Evolutionary conservation across 2,329 filamentous ascomycete species (phyloP).

Genomic region (Phyllachora maydis): DNA sequence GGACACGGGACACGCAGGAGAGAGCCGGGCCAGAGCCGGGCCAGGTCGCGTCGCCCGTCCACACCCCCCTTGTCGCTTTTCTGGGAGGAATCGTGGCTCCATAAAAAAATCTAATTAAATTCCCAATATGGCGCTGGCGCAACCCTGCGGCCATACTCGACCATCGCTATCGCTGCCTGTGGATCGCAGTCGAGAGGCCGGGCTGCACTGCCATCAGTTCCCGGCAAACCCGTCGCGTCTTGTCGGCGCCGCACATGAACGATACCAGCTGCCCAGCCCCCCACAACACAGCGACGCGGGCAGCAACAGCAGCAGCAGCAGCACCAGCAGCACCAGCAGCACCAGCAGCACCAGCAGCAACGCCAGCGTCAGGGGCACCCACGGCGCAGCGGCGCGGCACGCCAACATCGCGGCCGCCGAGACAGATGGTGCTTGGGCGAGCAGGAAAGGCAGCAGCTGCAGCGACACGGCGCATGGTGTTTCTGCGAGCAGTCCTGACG

Average conservation of each 20-base stretch:
- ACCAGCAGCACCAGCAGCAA: slow-evolving; percentile 4
- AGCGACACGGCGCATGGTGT: slow-evolving; percentile 3
- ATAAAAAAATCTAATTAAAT: slow-evolving; percentile 18
- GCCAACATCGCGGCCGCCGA: neutral
- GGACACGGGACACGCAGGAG: no score
- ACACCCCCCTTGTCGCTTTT: slow-evolving; percentile 11
- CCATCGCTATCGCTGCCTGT: slow-evolving; percentile 7
- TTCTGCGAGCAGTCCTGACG: no score
- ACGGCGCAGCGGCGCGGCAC: no score
- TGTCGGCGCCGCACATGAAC: slow-evolving; percentile 3
- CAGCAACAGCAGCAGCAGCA: slow-evolving; percentile 5
- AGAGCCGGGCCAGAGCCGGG: no score
- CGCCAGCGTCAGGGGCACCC: neutral
- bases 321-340: slow-evolving; percentile 3
- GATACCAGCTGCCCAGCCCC: slow-evolving; percentile 3
- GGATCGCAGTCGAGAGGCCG: slow-evolving; percentile 5
- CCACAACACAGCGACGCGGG: slow-evolving; percentile 1
- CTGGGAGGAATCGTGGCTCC: slow-evolving; percentile 15
- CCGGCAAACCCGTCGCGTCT: slow-evolving; percentile 5
- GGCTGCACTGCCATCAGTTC: slow-evolving; percentile 6
- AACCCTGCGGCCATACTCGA: slow-evolving; percentile 8
- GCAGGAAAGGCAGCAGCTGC: neutral
- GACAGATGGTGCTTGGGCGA: slow-evolving; percentile 1
- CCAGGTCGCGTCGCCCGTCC: no score
- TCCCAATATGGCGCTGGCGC: slow-evolving; percentile 15